Conservation (phyloP, 75 land plant species). For the Selaginella moellendorffii region DNA sequence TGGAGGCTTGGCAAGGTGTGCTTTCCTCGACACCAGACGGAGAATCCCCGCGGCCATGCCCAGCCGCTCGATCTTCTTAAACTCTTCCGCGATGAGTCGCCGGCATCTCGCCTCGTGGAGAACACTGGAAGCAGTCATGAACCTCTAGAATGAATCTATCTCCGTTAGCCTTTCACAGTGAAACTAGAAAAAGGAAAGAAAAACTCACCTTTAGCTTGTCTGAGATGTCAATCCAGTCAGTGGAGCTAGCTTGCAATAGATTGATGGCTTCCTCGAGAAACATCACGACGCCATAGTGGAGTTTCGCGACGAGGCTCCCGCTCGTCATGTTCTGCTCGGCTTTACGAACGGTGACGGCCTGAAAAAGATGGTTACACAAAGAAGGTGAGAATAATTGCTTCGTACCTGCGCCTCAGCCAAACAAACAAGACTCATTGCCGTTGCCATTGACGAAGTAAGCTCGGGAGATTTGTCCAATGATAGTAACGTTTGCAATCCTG, state of each 20-base stretch:
- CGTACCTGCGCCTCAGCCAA: constrained; percentile 44
- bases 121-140: constrained; percentile 29
- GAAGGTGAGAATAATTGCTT: not conserved
- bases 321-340: constrained; percentile 53
- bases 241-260: constrained; percentile 15
- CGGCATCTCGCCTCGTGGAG: constrained; percentile 44
- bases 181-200: not conserved
- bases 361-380: not conserved
- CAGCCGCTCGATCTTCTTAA: constrained; percentile 25
- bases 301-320: constrained; percentile 42
- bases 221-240: constrained; percentile 41
- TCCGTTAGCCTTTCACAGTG: not conserved
- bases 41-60: constrained; percentile 50
- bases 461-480: constrained; percentile 40
- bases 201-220: constrained; percentile 40
- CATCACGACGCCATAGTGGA: constrained; percentile 51
- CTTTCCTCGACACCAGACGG: constrained; percentile 25
- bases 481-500: constrained; percentile 20
- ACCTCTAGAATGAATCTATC: constrained; percentile 37
- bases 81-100: constrained; percentile 39
- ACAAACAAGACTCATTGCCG: constrained; percentile 47
- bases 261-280: constrained; percentile 39
- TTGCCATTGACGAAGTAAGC: constrained; percentile 23
- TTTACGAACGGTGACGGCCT: constrained; percentile 52
- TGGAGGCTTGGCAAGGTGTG: constrained; percentile 32